A percentile compares a stretch with the other conserved stretches of the same genome.
Conservation (phyloP, 2,329 filamentous ascomycete species). For the Alternaria consortialis region DNA sequence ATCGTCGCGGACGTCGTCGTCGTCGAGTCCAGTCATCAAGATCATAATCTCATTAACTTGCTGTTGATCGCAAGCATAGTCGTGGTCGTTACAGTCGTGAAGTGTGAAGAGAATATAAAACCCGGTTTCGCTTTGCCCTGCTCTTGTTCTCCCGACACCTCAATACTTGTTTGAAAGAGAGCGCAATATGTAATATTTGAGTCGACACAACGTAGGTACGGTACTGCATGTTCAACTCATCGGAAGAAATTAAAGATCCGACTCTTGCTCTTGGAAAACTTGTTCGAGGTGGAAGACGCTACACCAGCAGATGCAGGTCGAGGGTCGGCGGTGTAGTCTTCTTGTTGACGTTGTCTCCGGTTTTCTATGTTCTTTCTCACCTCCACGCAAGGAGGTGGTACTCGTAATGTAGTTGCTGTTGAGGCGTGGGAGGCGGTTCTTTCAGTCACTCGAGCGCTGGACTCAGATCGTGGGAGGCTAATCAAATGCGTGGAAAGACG, state of each 20-base stretch:
- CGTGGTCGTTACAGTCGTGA: no score
- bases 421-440: conserved; percentile 33
- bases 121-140: no score
- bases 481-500: conserved; percentile 46
- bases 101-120: no score
- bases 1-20: not conserved
- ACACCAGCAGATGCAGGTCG: conserved; percentile 10
- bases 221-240: not conserved
- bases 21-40: no score
- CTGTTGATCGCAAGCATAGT: no score
- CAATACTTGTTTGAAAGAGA: no score
- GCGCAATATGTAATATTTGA: no score
- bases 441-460: conserved; percentile 24
- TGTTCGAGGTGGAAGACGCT: conserved; percentile 38
- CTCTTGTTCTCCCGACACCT: no score
- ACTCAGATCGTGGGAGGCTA: conserved; percentile 40
- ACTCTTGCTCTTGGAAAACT: conserved; percentile 47
- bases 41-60: no score
- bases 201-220: not conserved
- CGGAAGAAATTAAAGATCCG: conserved; percentile 51
- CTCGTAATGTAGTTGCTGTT: conserved; percentile 27
- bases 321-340: conserved; percentile 14
- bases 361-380: conserved; percentile 19
- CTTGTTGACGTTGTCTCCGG: conserved; percentile 28
- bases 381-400: conserved; percentile 20